These are phyloP conservation scores for Rhododendron kiyosumense DNA, from an alignment of 148 eudicot species.

Conservation along the genomic window DNA sequence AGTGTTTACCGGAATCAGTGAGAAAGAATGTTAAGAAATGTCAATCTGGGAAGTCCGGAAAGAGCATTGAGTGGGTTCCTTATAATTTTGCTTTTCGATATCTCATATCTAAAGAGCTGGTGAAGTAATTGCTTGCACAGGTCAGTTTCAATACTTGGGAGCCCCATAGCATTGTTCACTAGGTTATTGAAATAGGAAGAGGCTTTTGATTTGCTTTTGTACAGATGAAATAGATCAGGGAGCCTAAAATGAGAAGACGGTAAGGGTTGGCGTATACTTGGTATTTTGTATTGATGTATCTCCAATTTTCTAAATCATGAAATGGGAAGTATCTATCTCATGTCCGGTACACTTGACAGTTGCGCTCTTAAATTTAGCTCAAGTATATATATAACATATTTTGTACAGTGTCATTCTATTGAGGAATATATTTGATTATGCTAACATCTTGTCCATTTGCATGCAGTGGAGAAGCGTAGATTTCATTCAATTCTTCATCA, in stretches of 20 bases:
- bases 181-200: neutral
- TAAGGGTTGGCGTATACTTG: neutral
- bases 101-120: slow-evolving; percentile 67
- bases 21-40: slow-evolving; percentile 62
- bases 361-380: neutral
- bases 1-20: slow-evolving; percentile 64
- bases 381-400: neutral
- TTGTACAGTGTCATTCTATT: neutral
- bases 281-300: neutral
- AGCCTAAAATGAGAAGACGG: neutral
- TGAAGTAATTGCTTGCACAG: slow-evolving; percentile 31
- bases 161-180: neutral
- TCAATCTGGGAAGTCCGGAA: slow-evolving; percentile 49
- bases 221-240: neutral
- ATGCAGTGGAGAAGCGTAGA: neutral
- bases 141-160: neutral
- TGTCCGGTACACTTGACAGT: neutral
- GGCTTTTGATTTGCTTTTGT: neutral
- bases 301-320: neutral
- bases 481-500: neutral
- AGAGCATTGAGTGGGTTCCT: slow-evolving; percentile 74
- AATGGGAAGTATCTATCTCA: neutral
- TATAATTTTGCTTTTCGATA: slow-evolving; percentile 77
- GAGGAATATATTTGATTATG: neutral
- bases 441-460: neutral